Conservation (phyloP, 441 rosid genomes). For the Pelargonium australe region DNA sequence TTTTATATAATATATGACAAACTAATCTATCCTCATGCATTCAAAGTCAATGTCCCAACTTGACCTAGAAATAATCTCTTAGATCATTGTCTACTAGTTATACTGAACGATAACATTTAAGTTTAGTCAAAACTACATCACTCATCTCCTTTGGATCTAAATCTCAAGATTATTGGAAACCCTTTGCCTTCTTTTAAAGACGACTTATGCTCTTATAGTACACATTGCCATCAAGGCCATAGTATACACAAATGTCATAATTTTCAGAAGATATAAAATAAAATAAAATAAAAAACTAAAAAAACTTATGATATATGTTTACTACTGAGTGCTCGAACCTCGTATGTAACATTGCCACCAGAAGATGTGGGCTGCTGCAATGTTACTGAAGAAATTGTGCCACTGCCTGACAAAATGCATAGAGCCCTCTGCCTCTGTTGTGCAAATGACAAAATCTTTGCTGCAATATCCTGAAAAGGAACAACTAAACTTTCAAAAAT, state of each 20-base stretch:
- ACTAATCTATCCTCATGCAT: not conserved
- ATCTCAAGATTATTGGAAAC: too few relatives aligned
- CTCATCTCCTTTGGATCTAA: too few relatives aligned
- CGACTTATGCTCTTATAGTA: too few relatives aligned
- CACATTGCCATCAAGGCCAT: too few relatives aligned
- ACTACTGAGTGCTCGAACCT: constrained; percentile 45
- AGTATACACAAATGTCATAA: not conserved
- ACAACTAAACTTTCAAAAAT: not conserved
- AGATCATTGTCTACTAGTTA: too few relatives aligned
- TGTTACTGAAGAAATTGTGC: constrained; percentile 80
- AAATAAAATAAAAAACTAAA: not conserved
- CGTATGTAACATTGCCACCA: constrained; percentile 48
- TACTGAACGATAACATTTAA: too few relatives aligned
- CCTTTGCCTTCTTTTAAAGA: too few relatives aligned
- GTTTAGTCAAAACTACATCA: too few relatives aligned
- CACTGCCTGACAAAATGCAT: constrained; percentile 85
- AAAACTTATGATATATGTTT: not conserved
- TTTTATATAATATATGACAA: not conserved
- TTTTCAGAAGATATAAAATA: not conserved
- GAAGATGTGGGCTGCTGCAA: constrained; percentile 70
- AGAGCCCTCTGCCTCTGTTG: constrained; percentile 90
- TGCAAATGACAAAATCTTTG: constrained; percentile 65
- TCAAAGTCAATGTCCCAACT: not conserved
- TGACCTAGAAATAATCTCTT: not conserved
- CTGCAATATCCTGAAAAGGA: constrained; percentile 65